Base-by-base conservation (phyloP, 2,329 filamentous ascomycete species). In the Talaromyces rugulosus region DNA sequence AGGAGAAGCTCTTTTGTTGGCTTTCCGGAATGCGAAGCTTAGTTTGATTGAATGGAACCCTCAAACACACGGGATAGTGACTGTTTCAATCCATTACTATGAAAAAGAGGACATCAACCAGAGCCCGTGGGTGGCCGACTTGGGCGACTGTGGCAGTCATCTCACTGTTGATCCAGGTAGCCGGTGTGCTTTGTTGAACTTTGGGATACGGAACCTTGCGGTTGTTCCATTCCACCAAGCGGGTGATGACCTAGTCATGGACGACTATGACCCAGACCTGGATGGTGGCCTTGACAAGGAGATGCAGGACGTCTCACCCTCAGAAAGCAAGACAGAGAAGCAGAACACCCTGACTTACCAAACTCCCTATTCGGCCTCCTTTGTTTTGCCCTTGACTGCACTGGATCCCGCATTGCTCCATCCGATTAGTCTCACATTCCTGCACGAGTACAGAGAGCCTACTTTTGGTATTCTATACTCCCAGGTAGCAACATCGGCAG, bases 61-160 rank as follows among this genome's bases (percentile, higher is more conserved):
- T 8, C 87, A 89, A 73, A 87, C 86, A 67, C 84, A 90, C 75
- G 85, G 86, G 58, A 87, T 98, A 69, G 88, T 89, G 69, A 98
- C 94, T 59, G 86, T 95, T 65, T 98, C 94, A 58, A 94, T 99
- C 70, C 95, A 99, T 80, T 98, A 93, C 82, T 99, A 98, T 78
- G 95, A 99, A 76, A 91, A 95, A 74, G 93, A 97, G 72, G 93
- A 96, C 72, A 81, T 94, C 64, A 87, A 89, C 67, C 87, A 89
- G 59, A 89, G 87, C 65, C 93, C 94, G 0, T 97, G 92, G 89
- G 87, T 89, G 57, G 84, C 89, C 58, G 85, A 89, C 60, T 79
- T 96, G 70, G 87, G 86, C 72, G 86, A 90, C 65, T 92, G 89
- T 73, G 84, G 87, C 75, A 96, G 90, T 74, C 90, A 90, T 69